Base-by-base conservation (phyloP, 2,329 filamentous ascomycete species). In the Monilinia vaccinii-corymbosi region DNA sequence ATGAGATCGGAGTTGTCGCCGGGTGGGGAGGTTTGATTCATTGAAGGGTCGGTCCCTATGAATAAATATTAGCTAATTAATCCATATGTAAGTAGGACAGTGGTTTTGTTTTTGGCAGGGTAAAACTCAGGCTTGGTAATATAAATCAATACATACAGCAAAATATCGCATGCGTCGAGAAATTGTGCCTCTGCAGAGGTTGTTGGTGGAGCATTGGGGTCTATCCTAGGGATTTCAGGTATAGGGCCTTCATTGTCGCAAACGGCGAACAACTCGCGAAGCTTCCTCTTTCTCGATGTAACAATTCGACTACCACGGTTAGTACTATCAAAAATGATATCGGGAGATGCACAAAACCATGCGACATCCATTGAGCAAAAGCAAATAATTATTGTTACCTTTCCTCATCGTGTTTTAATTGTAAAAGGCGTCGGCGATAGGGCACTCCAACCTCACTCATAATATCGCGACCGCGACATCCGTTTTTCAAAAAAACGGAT, bases 271-370 rank as follows among this genome's bases (percentile, higher is more conserved):
- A 96, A 82, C 78, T 94, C 88, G 74, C 87, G 87, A 73, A 96
- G 82, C 81, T 95, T 95, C 75, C 90, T 86, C 83, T 95, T 94
- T 76, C 89, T 88, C 81, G 88, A 90, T 76, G 81, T 82, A 80
- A 88, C 83, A 81, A 87, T 86, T 82, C 82, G 80, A 77, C 85
- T 88, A 72, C 62, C 67, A 63, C 64, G 28, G 63, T 74, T 73
- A 71, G 66, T 62, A 69, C 58, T 36, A 32, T 65, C 48, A 61
- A 58, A 58, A 65, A 50, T 45, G 56, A 60, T 46, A 67, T 64
- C 60, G 58, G 65, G 67, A 61, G 62, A 69, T 62, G 64, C 63
- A 63, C 57, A 51, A 18, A 25, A 44, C 9, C 53, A 62, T 58
- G 70, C 69, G 67, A 66, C 66, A 64, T 64, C 59, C 36, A 63